Conservation (phyloP, 768 basidiomycete species). For the Butyriboletus loyo region DNA sequence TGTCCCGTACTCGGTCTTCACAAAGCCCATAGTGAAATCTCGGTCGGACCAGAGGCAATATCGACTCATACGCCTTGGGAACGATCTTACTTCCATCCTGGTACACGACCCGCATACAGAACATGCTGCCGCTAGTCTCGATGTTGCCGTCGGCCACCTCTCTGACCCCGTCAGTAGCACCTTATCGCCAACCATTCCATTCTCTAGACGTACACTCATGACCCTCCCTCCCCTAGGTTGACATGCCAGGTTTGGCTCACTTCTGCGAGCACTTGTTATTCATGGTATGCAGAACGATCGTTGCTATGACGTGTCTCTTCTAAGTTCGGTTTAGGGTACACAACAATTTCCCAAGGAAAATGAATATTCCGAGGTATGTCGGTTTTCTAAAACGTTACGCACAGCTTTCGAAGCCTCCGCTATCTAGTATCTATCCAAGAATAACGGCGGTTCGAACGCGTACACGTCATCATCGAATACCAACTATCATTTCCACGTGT, state of each 20-base stretch:
- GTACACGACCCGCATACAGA: slow-evolving; percentile 85
- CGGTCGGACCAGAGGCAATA: slow-evolving; percentile 79
- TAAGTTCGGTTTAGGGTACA: slow-evolving; percentile 54
- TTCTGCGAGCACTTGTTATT: slow-evolving; percentile 97
- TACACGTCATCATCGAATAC: slow-evolving; percentile 92
- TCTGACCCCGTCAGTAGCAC: slow-evolving; percentile 76
- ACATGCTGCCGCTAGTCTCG: slow-evolving; percentile 91
- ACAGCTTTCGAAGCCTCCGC: neutral
- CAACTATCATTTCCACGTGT: slow-evolving; percentile 79
- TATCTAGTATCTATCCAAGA: slow-evolving; percentile 67
- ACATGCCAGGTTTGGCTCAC: slow-evolving; percentile 91
- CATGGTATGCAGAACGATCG: slow-evolving; percentile 58
- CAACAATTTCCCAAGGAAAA: slow-evolving; percentile 87
- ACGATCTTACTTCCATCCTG: slow-evolving; percentile 84
- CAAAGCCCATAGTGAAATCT: slow-evolving; percentile 62
- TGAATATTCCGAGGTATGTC: slow-evolving; percentile 80
- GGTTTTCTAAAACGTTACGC: neutral
- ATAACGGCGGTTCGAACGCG: slow-evolving; percentile 88
- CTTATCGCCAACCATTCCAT: neutral
- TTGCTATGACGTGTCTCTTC: neutral
- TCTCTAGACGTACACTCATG: neutral
- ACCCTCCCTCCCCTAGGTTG: slow-evolving; percentile 45
- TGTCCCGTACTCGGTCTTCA: slow-evolving; percentile 52
- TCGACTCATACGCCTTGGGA: slow-evolving; percentile 76
- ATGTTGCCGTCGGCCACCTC: slow-evolving; percentile 92